phyloP scores from a whole-genome alignment of 176 grass and related monocot species.

The Bothriochloa decipiens region DNA sequence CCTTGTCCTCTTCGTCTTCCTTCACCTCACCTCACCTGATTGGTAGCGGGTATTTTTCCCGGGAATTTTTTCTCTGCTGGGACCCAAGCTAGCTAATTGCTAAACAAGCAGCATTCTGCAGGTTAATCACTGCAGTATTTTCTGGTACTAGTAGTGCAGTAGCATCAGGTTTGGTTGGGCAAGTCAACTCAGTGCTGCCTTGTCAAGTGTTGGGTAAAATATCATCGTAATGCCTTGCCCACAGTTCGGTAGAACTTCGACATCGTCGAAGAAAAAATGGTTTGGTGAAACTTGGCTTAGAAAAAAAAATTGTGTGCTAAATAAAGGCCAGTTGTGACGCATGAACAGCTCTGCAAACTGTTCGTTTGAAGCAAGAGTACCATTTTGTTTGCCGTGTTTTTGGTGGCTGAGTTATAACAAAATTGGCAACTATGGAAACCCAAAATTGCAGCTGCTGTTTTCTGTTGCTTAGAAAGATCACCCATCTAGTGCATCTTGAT shows the following conservation, averaged over 20 bases:
- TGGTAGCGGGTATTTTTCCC: not conserved
- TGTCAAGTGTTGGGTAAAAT: slow-evolving; percentile 24
- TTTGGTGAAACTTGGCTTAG: not conserved
- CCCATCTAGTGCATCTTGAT: not conserved
- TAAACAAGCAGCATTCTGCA: not conserved
- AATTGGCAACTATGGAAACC: not conserved
- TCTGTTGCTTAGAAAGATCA: not conserved
- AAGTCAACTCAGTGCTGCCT: slow-evolving; percentile 16
- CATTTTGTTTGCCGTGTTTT: slow-evolving; percentile 7
- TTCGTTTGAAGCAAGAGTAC: not conserved
- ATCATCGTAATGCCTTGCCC: not conserved
- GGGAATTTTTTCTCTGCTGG: slow-evolving; percentile 7
- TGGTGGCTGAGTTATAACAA: not conserved
- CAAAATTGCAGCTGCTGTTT: not conserved
- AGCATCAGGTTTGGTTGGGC: not conserved
- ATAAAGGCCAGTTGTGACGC: not conserved
- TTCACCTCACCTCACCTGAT: not conserved
- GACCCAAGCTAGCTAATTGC: not conserved
- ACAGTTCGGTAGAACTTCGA: slow-evolving; percentile 3
- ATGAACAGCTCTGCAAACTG: not conserved
- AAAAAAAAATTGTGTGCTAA: not conserved
- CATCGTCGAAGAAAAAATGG: not conserved
- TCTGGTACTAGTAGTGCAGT: not conserved
- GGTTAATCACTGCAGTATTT: not conserved
- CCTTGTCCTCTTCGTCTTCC: not conserved